phyloP scores from a whole-genome alignment of 139 green algal species.

The Chlorella vulgaris region DNA sequence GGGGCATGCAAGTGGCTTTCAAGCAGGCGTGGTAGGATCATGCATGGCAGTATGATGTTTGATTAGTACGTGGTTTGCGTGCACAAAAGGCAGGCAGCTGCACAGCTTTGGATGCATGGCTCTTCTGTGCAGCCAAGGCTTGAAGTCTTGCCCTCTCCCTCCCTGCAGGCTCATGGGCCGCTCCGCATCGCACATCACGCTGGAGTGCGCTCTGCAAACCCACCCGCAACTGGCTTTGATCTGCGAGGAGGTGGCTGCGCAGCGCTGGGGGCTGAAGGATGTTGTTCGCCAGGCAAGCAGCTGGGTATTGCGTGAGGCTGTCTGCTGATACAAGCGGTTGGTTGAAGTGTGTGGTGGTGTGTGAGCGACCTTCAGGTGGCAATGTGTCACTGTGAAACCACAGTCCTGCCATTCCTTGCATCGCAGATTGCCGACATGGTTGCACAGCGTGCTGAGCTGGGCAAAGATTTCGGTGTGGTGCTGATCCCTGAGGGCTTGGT shows the following conservation, averaged over 20 bases:
- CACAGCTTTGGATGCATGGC: neutral
- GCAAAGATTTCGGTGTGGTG: slow-evolving; percentile 62
- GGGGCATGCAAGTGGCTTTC: no score
- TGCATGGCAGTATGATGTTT: no score
- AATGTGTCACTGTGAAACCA: no score
- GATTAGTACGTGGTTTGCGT: no score
- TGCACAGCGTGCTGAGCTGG: slow-evolving; percentile 35
- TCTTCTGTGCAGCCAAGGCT: neutral
- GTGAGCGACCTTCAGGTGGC: no score
- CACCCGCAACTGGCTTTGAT: slow-evolving; percentile 68
- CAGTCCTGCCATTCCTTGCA: neutral
- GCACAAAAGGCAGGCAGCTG: no score
- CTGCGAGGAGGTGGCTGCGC: slow-evolving; percentile 56
- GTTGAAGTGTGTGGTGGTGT: no score
- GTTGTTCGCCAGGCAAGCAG: slow-evolving; percentile 32
- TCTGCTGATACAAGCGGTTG: neutral
- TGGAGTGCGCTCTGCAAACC: slow-evolving; percentile 73
- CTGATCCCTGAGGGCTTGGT: slow-evolving; percentile 73
- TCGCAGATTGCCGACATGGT: slow-evolving; percentile 61
- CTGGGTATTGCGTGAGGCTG: neutral
- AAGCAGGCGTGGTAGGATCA: no score
- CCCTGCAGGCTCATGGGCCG: slow-evolving; percentile 61
- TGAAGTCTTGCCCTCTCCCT: no score
- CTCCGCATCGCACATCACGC: slow-evolving; percentile 66
- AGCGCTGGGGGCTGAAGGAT: slow-evolving; percentile 40